Percentiles rank a stretch among this genome's conserved stretches.
These are phyloP conservation scores for Nicotiana obtusifolia DNA, from an alignment of 257 asterid genomes.

Conservation along the genomic window DNA sequence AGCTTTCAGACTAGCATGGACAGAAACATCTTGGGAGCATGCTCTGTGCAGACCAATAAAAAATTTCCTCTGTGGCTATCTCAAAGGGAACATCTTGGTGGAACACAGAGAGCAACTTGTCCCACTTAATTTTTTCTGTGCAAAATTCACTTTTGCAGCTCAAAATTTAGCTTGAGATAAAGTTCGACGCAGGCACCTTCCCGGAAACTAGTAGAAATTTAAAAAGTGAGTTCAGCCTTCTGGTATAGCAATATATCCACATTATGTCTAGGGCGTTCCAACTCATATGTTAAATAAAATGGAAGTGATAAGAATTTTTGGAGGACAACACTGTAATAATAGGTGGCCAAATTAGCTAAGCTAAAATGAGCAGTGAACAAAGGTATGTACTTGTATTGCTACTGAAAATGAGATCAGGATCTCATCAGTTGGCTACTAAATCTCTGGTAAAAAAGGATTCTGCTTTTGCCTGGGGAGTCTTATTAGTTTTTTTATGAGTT, in stretches of 20 bases:
- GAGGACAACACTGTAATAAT: not conserved
- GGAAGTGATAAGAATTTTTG: not conserved
- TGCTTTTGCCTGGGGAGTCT: not conserved
- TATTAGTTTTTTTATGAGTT: not conserved
- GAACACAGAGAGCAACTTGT: not conserved
- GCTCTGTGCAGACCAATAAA: not conserved
- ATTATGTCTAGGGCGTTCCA: not conserved
- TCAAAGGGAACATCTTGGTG: not conserved
- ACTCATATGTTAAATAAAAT: not conserved
- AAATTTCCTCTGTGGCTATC: not conserved
- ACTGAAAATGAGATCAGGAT: not conserved
- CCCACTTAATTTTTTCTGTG: not conserved
- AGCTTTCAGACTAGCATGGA: constrained; percentile 5
- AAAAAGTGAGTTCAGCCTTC: not conserved
- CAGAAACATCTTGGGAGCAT: not conserved
- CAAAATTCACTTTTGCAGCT: not conserved
- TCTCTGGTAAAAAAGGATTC: not conserved
- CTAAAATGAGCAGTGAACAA: not conserved
- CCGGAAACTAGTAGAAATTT: not conserved
- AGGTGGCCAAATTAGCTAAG: not conserved
- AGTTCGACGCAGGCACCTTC: not conserved
- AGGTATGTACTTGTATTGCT: not conserved
- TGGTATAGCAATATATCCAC: not conserved
- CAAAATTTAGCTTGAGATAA: constrained; percentile 5
- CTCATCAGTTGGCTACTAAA: not conserved